A percentile compares a stretch with the other conserved stretches of the same genome.
These are phyloP conservation scores for Tillandsia fasciculata DNA, from an alignment of 176 grass and related monocot species.

Conservation along the genomic window DNA sequence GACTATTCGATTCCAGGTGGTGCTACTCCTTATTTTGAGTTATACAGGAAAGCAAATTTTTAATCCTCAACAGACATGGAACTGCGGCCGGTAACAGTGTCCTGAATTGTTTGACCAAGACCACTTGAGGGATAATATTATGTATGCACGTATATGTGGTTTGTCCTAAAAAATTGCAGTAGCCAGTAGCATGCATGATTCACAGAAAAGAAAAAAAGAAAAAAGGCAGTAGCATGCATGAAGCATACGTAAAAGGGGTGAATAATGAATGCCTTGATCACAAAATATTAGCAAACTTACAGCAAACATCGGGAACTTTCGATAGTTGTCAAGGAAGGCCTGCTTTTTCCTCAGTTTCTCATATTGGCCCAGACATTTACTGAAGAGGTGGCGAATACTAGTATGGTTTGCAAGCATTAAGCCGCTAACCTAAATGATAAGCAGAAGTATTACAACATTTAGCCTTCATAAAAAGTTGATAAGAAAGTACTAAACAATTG, in stretches of 20 bases:
- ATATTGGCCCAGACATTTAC: constrained; percentile 81
- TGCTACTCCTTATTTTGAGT: too few relatives aligned
- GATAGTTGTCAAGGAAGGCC: constrained; percentile 93
- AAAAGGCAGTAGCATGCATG: constrained; percentile 2
- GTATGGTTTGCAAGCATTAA: constrained; percentile 97
- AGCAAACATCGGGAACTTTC: constrained; percentile 93
- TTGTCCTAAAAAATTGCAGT: too few relatives aligned
- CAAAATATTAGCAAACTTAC: constrained; percentile 27
- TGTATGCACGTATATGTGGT: too few relatives aligned
- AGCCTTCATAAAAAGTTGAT: neutral
- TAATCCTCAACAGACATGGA: too few relatives aligned
- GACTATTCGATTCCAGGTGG: too few relatives aligned
- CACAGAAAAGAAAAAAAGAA: neutral
- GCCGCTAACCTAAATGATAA: constrained; percentile 65
- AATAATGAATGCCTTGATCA: neutral
- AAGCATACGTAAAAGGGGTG: neutral
- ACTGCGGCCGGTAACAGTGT: too few relatives aligned
- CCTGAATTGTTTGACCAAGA: too few relatives aligned
- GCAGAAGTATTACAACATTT: neutral
- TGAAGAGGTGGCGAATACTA: constrained; percentile 86
- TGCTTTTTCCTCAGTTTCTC: constrained; percentile 95
- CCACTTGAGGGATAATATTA: too few relatives aligned
- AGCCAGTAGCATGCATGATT: constrained; percentile 14
- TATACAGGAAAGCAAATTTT: too few relatives aligned
- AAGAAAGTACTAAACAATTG: neutral